Evolutionary conservation across 2,329 filamentous ascomycete genomes (phyloP).

Genomic region (Alternaria sp.): DNA sequence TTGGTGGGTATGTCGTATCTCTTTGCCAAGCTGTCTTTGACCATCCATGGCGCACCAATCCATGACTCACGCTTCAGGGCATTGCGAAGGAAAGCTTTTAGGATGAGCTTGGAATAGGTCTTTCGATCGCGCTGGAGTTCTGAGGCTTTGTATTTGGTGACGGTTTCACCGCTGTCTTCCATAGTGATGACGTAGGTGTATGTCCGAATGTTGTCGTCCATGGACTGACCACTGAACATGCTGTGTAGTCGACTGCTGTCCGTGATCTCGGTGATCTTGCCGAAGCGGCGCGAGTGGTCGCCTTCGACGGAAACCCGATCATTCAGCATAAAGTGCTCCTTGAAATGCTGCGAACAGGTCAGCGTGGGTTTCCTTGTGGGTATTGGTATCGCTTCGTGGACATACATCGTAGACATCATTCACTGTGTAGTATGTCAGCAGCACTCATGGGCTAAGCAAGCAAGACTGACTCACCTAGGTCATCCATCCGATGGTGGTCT

Average conservation of each 20-base stretch:
- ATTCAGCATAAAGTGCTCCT: conserved; percentile 40
- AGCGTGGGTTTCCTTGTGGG: background rate
- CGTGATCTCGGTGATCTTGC: conserved; percentile 39
- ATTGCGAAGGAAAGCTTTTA: conserved; percentile 93
- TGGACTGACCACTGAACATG: conserved; percentile 33
- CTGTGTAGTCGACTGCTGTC: conserved; percentile 39
- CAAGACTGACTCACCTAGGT: conserved; percentile 61
- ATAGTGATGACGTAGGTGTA: conserved; percentile 42
- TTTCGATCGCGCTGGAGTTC: conserved; percentile 88
- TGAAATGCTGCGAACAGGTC: conserved; percentile 37
- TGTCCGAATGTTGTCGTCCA: conserved; percentile 39
- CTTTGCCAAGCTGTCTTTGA: conserved; percentile 83
- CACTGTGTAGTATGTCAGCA: conserved; percentile 21
- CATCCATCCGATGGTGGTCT: conserved; percentile 82
- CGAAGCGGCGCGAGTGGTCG: conserved; percentile 36
- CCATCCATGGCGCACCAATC: conserved; percentile 96
- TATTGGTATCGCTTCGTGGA: background rate
- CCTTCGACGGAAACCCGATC: conserved; percentile 45
- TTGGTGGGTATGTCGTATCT: conserved; percentile 87
- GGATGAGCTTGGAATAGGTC: conserved; percentile 90
- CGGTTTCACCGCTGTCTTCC: conserved; percentile 50
- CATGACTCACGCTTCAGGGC: conserved; percentile 90
- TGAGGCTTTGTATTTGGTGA: conserved; percentile 52
- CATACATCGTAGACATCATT: conserved; percentile 17
- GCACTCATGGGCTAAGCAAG: conserved; percentile 40